A percentile compares a stretch with the other conserved stretches of the same genome.
Evolutionary conservation across 2,329 filamentous ascomycete genomes (phyloP).

Genomic region (Exophiala xenobiotica): DNA sequence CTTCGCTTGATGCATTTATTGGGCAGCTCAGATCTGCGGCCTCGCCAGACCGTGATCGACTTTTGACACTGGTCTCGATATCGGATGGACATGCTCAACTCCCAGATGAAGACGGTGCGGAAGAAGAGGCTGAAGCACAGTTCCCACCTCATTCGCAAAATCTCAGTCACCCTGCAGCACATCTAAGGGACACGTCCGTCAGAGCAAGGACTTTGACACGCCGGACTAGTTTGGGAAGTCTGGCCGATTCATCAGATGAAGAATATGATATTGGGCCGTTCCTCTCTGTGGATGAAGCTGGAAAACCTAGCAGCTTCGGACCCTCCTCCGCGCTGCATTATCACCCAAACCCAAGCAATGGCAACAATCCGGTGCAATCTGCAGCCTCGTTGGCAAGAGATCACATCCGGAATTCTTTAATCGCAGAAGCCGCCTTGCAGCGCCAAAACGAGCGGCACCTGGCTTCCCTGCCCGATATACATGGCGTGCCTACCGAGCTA

Average conservation of each 20-base stretch:
- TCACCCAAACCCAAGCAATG: not conserved
- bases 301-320: conserved; percentile 4
- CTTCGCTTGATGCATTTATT: not conserved
- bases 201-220: too few species aligned
- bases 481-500: conserved; percentile 54
- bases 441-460: conserved; percentile 53
- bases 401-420: conserved; percentile 43
- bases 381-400: not conserved
- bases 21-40: not conserved
- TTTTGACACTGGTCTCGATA: not conserved
- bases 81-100: not conserved
- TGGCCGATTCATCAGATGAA: conserved; percentile 2
- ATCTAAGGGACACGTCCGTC: too few species aligned
- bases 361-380: not conserved
- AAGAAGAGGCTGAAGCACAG: too few species aligned
- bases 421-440: conserved; percentile 50
- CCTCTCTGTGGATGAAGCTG: conserved; percentile 2
- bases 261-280: conserved; percentile 3
- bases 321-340: conserved; percentile 2
- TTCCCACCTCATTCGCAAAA: too few species aligned
- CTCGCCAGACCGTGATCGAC: not conserved
- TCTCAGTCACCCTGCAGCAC: too few species aligned
- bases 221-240: not conserved
- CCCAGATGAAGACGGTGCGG: too few species aligned
- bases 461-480: conserved; percentile 53